Conservation (phyloP, 192 early-diverging fungal species). For the Haplosporangium gracile region DNA sequence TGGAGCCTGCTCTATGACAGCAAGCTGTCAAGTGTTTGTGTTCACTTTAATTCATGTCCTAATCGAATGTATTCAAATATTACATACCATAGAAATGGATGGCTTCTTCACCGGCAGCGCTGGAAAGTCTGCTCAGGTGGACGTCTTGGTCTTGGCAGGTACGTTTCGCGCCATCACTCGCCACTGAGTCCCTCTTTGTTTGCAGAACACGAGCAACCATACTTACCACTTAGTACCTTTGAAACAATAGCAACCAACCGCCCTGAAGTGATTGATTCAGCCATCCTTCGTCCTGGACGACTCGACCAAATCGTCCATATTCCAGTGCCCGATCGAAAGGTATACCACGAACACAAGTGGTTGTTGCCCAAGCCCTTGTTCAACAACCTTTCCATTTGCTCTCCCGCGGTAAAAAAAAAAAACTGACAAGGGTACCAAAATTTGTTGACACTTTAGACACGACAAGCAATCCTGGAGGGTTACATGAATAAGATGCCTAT, state of each 20-base stretch:
- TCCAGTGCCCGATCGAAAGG: slow-evolving; percentile 69
- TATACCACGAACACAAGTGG: background rate
- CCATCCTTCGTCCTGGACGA: slow-evolving; percentile 87
- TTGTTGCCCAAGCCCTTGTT: background rate
- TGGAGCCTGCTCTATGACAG: background rate
- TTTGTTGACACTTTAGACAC: slow-evolving; percentile 57
- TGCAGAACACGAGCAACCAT: background rate
- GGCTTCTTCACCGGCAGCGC: slow-evolving; percentile 67
- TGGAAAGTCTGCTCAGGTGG: slow-evolving; percentile 51
- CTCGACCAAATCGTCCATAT: slow-evolving; percentile 84
- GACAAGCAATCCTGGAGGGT: slow-evolving; percentile 69
- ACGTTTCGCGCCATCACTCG: slow-evolving; percentile 14
- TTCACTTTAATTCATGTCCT: background rate
- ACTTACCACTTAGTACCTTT: background rate
- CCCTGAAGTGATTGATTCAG: slow-evolving; percentile 79
- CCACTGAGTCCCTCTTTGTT: background rate
- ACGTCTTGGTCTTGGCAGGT: slow-evolving; percentile 82
- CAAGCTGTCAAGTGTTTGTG: background rate
- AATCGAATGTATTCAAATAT: background rate
- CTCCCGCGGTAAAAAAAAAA: background rate
- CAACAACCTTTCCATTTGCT: background rate
- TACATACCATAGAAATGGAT: slow-evolving; percentile 77
- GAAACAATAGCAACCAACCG: slow-evolving; percentile 78
- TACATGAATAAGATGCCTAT: slow-evolving; percentile 68
- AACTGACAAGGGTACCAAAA: background rate